A percentile compares a stretch with the other conserved stretches of the same genome.
Conservation (phyloP, 148 eudicot species). For the Cornus suecica region DNA sequence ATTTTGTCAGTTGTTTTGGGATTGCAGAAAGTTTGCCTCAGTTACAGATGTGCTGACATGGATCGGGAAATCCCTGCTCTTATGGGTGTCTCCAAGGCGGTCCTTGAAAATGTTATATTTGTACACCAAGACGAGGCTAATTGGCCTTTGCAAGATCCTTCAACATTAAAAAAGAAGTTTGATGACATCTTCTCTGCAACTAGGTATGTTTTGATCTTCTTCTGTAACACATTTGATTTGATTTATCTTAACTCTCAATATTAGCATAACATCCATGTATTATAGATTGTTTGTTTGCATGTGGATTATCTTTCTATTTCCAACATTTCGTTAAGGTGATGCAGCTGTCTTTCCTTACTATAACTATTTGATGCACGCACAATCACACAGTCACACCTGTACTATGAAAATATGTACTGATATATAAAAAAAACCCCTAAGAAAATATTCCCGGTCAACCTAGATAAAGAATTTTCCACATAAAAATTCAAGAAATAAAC, state of each 20-base stretch:
- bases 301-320: background rate
- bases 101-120: constrained; percentile 96
- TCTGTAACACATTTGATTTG: background rate
- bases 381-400: background rate
- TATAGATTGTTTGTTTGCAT: background rate
- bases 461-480: too few relatives aligned
- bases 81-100: constrained; percentile 98
- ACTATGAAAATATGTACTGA: background rate
- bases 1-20: constrained; percentile 7
- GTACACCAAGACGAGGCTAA: constrained; percentile 99
- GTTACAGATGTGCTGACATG: constrained; percentile 99
- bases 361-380: background rate
- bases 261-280: background rate
- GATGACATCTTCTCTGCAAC: constrained; percentile 99
- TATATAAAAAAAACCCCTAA: background rate
- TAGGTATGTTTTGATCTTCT: constrained; percentile 34
- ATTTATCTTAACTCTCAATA: background rate
- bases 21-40: constrained; percentile 93
- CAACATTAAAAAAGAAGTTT: constrained; percentile 93
- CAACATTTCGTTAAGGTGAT: background rate
- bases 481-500: too few relatives aligned
- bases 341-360: background rate
- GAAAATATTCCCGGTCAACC: too few relatives aligned
- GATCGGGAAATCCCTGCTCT: constrained; percentile 98
- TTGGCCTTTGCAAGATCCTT: constrained; percentile 98